Evolutionary conservation across 2,329 filamentous ascomycete genomes (phyloP).

Genomic region (Pseudocercospora musae): DNA sequence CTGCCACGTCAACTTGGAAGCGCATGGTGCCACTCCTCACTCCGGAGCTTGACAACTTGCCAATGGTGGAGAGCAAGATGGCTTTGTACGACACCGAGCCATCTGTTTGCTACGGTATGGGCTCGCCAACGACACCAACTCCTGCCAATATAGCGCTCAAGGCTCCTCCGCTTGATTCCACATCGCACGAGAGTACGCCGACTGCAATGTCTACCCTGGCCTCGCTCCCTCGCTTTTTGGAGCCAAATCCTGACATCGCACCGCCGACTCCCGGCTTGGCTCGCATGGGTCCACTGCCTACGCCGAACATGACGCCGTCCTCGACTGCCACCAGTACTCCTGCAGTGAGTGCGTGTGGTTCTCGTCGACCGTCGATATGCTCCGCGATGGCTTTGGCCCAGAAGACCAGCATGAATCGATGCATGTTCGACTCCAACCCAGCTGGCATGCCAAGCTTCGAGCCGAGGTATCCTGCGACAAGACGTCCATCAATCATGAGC

Average conservation of each 20-base stretch:
- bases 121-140: slow-evolving; percentile 26
- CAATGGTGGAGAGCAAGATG: slow-evolving; percentile 16
- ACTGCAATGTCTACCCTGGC: slow-evolving; percentile 42
- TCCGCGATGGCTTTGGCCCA: slow-evolving; percentile 58
- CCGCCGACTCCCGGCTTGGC: slow-evolving; percentile 54
- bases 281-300: slow-evolving; percentile 56
- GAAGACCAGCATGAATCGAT: slow-evolving; percentile 53
- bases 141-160: slow-evolving; percentile 18
- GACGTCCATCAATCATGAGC: slow-evolving; percentile 49
- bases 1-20: slow-evolving; percentile 38
- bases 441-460: slow-evolving; percentile 39
- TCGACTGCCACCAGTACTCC: slow-evolving; percentile 54
- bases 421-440: slow-evolving; percentile 51
- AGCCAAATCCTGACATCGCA: slow-evolving; percentile 50
- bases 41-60: slow-evolving; percentile 52
- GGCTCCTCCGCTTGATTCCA: slow-evolving; percentile 22
- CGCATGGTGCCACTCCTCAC: slow-evolving; percentile 55
- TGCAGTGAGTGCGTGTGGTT: slow-evolving; percentile 56
- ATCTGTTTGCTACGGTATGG: slow-evolving; percentile 11
- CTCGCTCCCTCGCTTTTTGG: slow-evolving; percentile 47
- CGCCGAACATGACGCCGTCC: slow-evolving; percentile 61
- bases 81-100: slow-evolving; percentile 6
- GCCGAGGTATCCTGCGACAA: slow-evolving; percentile 42
- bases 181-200: slow-evolving; percentile 44
- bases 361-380: slow-evolving; percentile 56